Base-by-base conservation (phyloP, 768 basidiomycete species). In the Leccinum fibrillosum region DNA sequence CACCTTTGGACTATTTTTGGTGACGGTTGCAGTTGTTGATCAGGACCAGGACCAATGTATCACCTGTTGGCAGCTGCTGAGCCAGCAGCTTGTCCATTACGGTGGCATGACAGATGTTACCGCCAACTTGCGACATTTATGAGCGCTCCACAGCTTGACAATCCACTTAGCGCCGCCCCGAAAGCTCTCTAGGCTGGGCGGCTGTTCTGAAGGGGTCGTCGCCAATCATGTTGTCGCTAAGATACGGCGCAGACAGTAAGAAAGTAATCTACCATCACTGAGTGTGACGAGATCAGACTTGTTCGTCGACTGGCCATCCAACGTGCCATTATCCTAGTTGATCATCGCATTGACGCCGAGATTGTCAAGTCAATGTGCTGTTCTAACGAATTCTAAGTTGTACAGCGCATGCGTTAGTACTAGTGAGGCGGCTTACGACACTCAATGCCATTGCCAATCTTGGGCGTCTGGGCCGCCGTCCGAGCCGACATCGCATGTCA, bases 401-500 rank as follows among this genome's bases (percentile, higher is more conserved):
- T 13, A 15, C 12, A 5, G 13, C 3, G 15, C 23, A 5, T 25
- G 23, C 21, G 58, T 60, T 45, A 34, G 32, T 34, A 5, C 32
- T 2, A 2, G 35, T 35, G 50, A 21, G 50, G 59, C 45, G 60
- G 60, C 28, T 17, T n/a, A 39, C n/a, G 15, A 32, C 32, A 34
- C 25, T n/a, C 42, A 3, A 42, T 39, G 32, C 30, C 45, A 55
- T 58, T 60, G 56, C 61, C 66, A 58, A 63, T 67, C 60, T 53
- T 53, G 51, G 56, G 32, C 32, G 32, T 12, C 32, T 32, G 32
- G 32, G 53, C 23, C 17, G 42, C 23, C 19, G 37, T 59, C 52
- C 53, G 49, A 54, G 42, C 37, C 34, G 34, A 42, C 37, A 54
- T 37, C 44, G 39, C 58, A 52, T 59, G 53, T 28, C 51, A 53